A percentile compares a stretch with the other conserved stretches of the same genome.
Evolutionary conservation across 2,329 filamentous ascomycete species (phyloP).

Genomic region (Lachnellula occidentalis): DNA sequence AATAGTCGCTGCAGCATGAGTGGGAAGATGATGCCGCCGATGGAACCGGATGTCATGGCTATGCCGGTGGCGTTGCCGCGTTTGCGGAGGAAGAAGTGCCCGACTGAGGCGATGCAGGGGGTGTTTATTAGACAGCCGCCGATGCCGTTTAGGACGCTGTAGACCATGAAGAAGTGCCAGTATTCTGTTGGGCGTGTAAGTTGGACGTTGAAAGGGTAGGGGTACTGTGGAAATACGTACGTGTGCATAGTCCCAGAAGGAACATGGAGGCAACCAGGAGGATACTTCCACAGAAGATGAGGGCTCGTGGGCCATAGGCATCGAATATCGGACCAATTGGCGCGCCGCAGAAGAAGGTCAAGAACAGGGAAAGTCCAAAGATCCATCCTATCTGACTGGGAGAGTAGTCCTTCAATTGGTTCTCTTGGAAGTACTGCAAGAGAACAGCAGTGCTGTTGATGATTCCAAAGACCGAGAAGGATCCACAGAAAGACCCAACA

Average conservation of each 20-base stretch:
- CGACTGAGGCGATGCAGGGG: conserved; percentile 56
- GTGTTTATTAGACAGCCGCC: conserved; percentile 62
- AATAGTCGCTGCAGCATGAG: conserved; percentile 37
- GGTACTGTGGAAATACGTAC: conserved; percentile 28
- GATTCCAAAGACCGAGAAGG: conserved; percentile 56
- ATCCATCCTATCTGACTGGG: conserved; percentile 51
- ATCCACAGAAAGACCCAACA: conserved; percentile 57
- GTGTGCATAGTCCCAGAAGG: conserved; percentile 52
- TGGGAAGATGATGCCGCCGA: conserved; percentile 53
- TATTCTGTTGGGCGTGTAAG: conserved; percentile 38
- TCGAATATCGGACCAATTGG: conserved; percentile 69
- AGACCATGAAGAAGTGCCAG: conserved; percentile 65
- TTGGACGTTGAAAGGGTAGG: too few relatives aligned
- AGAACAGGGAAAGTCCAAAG: conserved; percentile 60
- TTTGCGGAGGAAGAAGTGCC: conserved; percentile 57
- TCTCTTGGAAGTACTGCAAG: conserved; percentile 54
- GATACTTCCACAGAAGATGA: conserved; percentile 28
- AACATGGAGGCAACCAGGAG: conserved; percentile 34
- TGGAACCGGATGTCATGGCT: conserved; percentile 55
- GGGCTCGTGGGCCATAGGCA: conserved; percentile 50
- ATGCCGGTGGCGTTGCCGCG: conserved; percentile 62
- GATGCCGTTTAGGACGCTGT: conserved; percentile 56
- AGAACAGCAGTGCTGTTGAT: conserved; percentile 59
- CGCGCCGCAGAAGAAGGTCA: conserved; percentile 64
- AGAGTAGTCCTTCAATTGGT: conserved; percentile 54